Percentiles rank a stretch among this genome's conserved stretches.
Conservation (phyloP, 768 basidiomycete genomes). For the Sporobolomyces roseus region DNA sequence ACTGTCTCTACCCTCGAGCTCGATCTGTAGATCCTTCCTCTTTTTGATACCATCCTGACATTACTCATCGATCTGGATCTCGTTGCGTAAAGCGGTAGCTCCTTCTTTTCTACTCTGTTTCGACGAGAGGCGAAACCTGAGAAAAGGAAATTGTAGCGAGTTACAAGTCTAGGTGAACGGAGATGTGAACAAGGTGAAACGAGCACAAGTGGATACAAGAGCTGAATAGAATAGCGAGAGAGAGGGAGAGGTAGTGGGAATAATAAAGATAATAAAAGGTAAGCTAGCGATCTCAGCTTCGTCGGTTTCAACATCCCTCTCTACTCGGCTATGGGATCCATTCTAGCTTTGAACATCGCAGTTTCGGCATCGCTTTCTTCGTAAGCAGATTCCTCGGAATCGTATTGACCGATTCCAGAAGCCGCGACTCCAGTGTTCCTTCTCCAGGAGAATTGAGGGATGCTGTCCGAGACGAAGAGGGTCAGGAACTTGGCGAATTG, state of each 20-base stretch:
- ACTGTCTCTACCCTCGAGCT: no score
- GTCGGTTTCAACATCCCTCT: not conserved
- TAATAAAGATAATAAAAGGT: not conserved
- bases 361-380: slow-evolving; percentile 29
- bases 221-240: no score
- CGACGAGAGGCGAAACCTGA: no score
- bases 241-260: not conserved
- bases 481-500: not conserved
- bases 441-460: slow-evolving; percentile 23
- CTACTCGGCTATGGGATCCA: slow-evolving; percentile 12
- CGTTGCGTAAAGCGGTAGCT: no score
- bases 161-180: no score
- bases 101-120: no score
- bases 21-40: no score
- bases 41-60: no score
- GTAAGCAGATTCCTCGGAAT: slow-evolving; percentile 23
- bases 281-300: not conserved
- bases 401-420: slow-evolving; percentile 9
- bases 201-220: no score
- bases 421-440: not conserved
- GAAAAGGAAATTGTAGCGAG: no score
- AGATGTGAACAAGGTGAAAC: no score
- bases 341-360: slow-evolving; percentile 8
- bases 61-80: no score
- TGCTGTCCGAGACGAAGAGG: not conserved